Conservation (phyloP, 225 moss, liverwort and hornwort genomes). For the Thuidium tamariscinum region DNA sequence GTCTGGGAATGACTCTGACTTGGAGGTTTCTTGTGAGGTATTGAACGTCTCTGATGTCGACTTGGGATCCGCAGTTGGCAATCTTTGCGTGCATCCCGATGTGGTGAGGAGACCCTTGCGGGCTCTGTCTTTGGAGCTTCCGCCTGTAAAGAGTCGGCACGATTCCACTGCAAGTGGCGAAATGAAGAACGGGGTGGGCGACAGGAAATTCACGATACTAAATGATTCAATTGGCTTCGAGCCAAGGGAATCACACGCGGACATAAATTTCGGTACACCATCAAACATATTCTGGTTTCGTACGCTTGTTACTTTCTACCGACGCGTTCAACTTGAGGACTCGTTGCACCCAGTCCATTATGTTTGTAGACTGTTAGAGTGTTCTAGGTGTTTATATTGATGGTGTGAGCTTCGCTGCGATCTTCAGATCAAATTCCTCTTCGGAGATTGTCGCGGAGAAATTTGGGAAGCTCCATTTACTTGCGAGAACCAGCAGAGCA, state of each 20-base stretch:
- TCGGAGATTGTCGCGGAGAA: neutral
- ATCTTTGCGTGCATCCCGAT: neutral
- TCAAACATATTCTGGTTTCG: neutral
- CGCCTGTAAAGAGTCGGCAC: neutral
- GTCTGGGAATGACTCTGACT: slow-evolving; percentile 4
- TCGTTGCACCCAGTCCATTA: neutral
- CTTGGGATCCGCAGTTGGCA: neutral
- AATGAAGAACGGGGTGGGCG: neutral
- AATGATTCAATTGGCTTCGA: neutral
- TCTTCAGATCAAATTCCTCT: neutral
- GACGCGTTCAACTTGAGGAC: neutral
- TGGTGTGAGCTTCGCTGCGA: neutral
- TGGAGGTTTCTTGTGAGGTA: neutral
- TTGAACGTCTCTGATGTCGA: neutral
- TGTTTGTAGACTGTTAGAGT: neutral
- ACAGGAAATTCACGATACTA: neutral
- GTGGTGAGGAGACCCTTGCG: neutral
- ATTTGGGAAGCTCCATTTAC: neutral
- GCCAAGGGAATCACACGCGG: neutral
- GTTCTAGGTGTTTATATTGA: neutral
- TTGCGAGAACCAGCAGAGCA: neutral
- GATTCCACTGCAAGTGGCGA: neutral
- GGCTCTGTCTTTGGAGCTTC: neutral
- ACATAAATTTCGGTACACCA: neutral
- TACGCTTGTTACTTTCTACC: neutral